Percentiles rank a stretch among this genome's conserved stretches.
Evolutionary conservation across 1,139 yeast species (phyloP).

Genomic region (Yamadazyma taylorii): DNA sequence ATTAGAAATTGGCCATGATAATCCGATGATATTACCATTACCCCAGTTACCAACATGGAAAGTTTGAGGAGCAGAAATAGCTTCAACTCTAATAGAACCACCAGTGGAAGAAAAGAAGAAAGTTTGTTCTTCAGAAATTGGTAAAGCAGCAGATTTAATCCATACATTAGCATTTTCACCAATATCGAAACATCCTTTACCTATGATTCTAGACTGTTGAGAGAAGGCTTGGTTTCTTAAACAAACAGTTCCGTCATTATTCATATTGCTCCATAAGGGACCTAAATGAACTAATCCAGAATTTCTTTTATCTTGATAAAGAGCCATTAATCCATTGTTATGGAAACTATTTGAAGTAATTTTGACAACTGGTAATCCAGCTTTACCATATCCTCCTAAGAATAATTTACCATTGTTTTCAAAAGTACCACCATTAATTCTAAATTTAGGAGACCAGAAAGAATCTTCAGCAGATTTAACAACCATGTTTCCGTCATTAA

Average conservation of each 20-base stretch:
- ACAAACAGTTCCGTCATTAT: constrained; percentile 24
- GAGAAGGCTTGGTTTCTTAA: constrained; percentile 19
- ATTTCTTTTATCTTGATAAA: constrained; percentile 25
- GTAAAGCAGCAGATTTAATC: constrained; percentile 15
- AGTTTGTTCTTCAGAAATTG: constrained; percentile 16
- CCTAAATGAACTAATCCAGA: constrained; percentile 25
- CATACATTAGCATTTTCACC: constrained; percentile 18
- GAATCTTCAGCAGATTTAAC: constrained; percentile 13
- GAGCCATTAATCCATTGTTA: constrained; percentile 28
- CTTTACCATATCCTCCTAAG: constrained; percentile 11
- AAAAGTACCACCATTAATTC: constrained; percentile 13
- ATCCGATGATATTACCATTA: constrained; percentile 22
- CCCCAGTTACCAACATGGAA: constrained; percentile 27
- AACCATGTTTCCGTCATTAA: constrained; percentile 13
- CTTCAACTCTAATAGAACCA: constrained; percentile 19
- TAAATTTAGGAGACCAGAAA: constrained; percentile 14
- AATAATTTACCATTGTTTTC: constrained; percentile 16
- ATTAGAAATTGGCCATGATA: constrained; percentile 16
- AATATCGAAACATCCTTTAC: constrained; percentile 23
- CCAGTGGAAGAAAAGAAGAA: constrained; percentile 17
- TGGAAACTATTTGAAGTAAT: constrained; percentile 23
- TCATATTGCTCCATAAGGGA: constrained; percentile 11
- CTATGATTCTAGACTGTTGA: constrained; percentile 18
- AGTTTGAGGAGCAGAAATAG: constrained; percentile 20
- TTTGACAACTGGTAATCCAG: constrained; percentile 16